Evolutionary conservation across 805 yeast species (phyloP).

Genomic region (Ogataea henricii): DNA sequence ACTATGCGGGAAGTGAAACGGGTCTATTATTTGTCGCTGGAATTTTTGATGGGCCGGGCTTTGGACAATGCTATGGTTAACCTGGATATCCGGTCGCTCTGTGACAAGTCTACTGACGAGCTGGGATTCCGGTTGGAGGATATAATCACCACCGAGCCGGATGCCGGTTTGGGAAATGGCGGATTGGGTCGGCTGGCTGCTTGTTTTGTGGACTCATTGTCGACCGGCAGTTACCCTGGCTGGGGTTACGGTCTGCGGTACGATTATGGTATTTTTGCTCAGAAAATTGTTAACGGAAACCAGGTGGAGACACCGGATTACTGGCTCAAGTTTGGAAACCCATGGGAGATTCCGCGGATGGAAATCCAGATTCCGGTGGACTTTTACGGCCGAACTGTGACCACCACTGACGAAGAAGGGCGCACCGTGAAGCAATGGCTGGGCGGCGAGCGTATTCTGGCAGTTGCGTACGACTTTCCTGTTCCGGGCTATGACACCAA

Average conservation of each 20-base stretch:
- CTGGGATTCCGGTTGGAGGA: constrained; percentile 90
- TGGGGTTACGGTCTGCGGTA: constrained; percentile 97
- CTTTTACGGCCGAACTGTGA: constrained; percentile 80
- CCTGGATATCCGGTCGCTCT: constrained; percentile 62
- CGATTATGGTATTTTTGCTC: constrained; percentile 91
- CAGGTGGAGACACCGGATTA: constrained; percentile 95
- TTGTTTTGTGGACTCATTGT: constrained; percentile 86
- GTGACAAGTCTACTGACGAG: constrained; percentile 58
- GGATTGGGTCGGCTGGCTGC: constrained; percentile 95
- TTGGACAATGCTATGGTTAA: constrained; percentile 92
- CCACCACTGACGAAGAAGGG: constrained; percentile 53
- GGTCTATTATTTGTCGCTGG: constrained; percentile 82
- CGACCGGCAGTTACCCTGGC: constrained; percentile 85
- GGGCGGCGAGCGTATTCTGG: constrained; percentile 87
- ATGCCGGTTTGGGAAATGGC: constrained; percentile 94
- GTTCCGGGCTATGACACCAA: constrained; percentile 85
- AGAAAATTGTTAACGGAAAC: constrained; percentile 85
- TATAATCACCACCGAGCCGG: constrained; percentile 82
- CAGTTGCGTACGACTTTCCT: constrained; percentile 90
- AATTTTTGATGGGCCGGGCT: constrained; percentile 93
- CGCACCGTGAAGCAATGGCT: constrained; percentile 67
- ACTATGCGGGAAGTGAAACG: constrained; percentile 83
- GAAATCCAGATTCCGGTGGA: constrained; percentile 90
- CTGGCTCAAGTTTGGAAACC: constrained; percentile 86
- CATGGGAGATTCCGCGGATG: constrained; percentile 89